These are phyloP conservation scores for Brettanomyces bruxellensis DNA, from an alignment of 805 yeast genomes.

Conservation along the genomic window DNA sequence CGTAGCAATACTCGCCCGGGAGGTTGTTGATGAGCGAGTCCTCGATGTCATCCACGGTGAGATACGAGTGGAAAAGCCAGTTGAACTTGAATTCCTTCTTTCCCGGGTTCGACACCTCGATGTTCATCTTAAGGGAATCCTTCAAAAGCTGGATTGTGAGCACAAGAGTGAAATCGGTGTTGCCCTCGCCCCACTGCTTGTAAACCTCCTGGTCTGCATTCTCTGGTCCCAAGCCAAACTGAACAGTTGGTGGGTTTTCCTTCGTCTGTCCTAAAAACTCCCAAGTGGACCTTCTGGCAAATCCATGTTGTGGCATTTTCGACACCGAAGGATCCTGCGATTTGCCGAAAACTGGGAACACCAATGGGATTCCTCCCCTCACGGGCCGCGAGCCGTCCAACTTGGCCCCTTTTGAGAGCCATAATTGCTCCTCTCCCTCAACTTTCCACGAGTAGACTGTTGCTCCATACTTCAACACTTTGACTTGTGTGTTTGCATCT, in stretches of 20 bases:
- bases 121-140: conserved; percentile 52
- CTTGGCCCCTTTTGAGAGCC: conserved; percentile 71
- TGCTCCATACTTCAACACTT: conserved; percentile 80
- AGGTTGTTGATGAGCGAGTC: conserved; percentile 72
- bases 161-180: conserved; percentile 68
- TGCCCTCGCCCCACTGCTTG: conserved; percentile 43
- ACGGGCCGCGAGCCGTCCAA: conserved; percentile 91
- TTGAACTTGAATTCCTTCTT: conserved; percentile 67
- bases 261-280: conserved; percentile 84
- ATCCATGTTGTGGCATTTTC: conserved; percentile 89
- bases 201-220: conserved; percentile 54
- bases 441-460: conserved; percentile 77
- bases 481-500: conserved; percentile 44
- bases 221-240: conserved; percentile 88
- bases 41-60: conserved; percentile 65
- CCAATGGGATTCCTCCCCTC: conserved; percentile 95
- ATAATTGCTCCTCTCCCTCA: conserved; percentile 68
- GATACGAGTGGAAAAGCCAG: conserved; percentile 91
- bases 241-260: conserved; percentile 66
- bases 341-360: conserved; percentile 90
- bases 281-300: conserved; percentile 88
- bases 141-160: conserved; percentile 55
- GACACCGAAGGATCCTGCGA: conserved; percentile 48
- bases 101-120: conserved; percentile 72
- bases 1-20: conserved; percentile 62